Evolutionary conservation across 352 stramenopile species (phyloP).

Genomic region (Pythium dissotocum): DNA sequence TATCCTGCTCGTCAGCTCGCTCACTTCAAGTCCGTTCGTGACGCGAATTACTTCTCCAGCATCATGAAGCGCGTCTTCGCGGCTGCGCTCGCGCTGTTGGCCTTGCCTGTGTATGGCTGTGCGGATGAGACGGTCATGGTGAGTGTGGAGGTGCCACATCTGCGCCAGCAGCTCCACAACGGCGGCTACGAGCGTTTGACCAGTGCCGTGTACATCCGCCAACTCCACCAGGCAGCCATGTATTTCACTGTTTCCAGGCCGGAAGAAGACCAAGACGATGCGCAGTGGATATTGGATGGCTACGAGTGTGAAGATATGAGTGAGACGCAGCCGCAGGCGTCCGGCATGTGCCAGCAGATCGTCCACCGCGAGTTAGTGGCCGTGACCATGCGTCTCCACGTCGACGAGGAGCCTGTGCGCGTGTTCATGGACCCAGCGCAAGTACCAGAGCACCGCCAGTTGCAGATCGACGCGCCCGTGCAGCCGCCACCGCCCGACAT

Average conservation of each 20-base stretch:
- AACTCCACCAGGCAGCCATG: slow-evolving; percentile 28
- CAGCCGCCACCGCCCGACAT: slow-evolving; percentile 28
- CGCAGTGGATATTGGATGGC: slow-evolving; percentile 42
- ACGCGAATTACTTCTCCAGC: neutral
- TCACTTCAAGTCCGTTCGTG: slow-evolving; percentile 1
- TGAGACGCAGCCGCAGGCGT: neutral
- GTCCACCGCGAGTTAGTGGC: neutral
- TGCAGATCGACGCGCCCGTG: slow-evolving; percentile 41
- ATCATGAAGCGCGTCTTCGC: neutral
- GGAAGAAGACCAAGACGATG: neutral
- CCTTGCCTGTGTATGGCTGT: neutral
- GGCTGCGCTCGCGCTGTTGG: neutral
- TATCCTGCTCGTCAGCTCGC: neutral
- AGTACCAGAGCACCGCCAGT: neutral
- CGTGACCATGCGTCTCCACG: neutral
- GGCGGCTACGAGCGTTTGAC: slow-evolving; percentile 15
- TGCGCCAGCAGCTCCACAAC: slow-evolving; percentile 10
- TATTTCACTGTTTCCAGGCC: slow-evolving; percentile 40
- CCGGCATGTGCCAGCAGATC: slow-evolving; percentile 33
- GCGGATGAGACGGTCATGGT: neutral
- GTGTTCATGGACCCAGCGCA: slow-evolving; percentile 12
- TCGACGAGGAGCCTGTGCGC: neutral
- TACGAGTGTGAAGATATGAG: slow-evolving; percentile 35
- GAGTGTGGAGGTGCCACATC: neutral
- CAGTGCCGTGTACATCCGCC: slow-evolving; percentile 32